Evolutionary conservation across 177 flowering plant species (phyloP).

Genomic region (Vitis hybrid): DNA sequence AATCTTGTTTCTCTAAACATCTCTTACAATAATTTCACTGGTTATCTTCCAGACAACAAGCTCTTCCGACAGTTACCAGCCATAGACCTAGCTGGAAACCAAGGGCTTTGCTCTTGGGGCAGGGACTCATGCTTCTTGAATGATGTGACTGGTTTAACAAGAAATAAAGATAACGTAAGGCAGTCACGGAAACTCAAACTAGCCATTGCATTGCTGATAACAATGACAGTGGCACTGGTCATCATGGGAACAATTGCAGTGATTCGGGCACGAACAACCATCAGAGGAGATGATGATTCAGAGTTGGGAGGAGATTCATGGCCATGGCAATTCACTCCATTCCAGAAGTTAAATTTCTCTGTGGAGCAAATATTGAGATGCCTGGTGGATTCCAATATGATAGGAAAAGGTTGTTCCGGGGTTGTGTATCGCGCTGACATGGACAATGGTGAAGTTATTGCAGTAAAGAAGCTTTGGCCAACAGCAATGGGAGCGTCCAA

Average conservation of each 20-base stretch:
- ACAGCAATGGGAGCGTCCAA: constrained; percentile 19
- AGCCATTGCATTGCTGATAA: constrained; percentile 42
- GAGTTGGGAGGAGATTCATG: constrained; percentile 48
- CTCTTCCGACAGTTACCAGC: constrained; percentile 43
- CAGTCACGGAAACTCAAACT: constrained; percentile 32
- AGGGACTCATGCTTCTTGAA: constrained; percentile 27
- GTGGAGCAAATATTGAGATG: constrained; percentile 45
- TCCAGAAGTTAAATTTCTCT: constrained; percentile 61
- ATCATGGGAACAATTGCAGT: constrained; percentile 45
- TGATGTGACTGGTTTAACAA: constrained; percentile 2
- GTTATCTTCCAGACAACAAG: constrained; percentile 48
- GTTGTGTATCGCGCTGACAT: constrained; percentile 58
- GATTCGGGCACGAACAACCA: constrained; percentile 34
- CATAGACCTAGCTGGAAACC: constrained; percentile 35
- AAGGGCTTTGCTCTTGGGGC: constrained; percentile 30
- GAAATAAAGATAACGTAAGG: constrained; percentile 11
- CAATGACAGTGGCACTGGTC: constrained; percentile 37
- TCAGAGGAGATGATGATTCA: constrained; percentile 40
- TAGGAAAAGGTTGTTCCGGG: constrained; percentile 72
- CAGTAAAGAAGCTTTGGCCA: constrained; percentile 78
- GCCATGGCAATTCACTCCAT: constrained; percentile 69
- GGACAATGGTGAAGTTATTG: constrained; percentile 53
- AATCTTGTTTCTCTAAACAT: constrained; percentile 51
- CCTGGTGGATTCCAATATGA: constrained; percentile 49
- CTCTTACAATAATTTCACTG: constrained; percentile 52